phyloP scores from a whole-genome alignment of 2,329 filamentous ascomycete species.

The Dactylonectria estremocensis region DNA sequence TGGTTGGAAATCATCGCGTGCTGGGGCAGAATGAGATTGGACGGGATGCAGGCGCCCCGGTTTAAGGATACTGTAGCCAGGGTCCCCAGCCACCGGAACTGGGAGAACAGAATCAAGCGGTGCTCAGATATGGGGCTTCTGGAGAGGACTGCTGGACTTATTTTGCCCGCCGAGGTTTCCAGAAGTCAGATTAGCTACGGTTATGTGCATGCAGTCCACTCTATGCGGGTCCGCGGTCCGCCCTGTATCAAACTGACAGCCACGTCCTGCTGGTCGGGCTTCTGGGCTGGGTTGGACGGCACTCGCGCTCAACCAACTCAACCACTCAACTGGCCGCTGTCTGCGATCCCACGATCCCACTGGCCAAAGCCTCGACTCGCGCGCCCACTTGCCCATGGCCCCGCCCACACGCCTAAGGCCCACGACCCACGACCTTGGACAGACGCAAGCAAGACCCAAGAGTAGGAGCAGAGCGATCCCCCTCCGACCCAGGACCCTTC shows the following conservation, averaged over 20 bases:
- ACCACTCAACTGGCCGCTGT: conserved; percentile 13
- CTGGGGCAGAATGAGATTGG: conserved; percentile 35
- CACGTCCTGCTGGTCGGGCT: conserved; percentile 15
- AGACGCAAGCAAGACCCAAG: conserved; percentile 24
- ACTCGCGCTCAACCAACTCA: conserved; percentile 33
- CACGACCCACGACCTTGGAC: conserved; percentile 28
- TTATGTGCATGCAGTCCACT: conserved; percentile 23
- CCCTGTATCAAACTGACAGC: conserved; percentile 28
- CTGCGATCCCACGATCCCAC: conserved; percentile 27
- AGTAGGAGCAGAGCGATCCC: conserved; percentile 10
- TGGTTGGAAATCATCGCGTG: conserved; percentile 42
- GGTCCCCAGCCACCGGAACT: conserved; percentile 30
- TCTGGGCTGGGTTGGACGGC: conserved; percentile 1
- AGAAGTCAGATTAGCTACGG: conserved; percentile 18
- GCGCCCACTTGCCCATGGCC: conserved; percentile 33
- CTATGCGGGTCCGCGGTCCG: conserved; percentile 25
- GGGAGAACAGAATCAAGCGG: neutral
- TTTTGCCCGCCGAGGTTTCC: conserved; percentile 15
- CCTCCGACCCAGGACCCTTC: conserved; percentile 21
- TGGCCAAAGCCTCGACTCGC: conserved; percentile 9
- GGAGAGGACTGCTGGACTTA: conserved; percentile 7
- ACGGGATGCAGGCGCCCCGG: conserved; percentile 17
- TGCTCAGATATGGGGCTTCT: neutral
- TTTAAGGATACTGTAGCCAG: conserved; percentile 12
- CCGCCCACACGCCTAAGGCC: conserved; percentile 27